Conservation (phyloP, 768 basidiomycete genomes). For the Leccinum sublutescens region DNA sequence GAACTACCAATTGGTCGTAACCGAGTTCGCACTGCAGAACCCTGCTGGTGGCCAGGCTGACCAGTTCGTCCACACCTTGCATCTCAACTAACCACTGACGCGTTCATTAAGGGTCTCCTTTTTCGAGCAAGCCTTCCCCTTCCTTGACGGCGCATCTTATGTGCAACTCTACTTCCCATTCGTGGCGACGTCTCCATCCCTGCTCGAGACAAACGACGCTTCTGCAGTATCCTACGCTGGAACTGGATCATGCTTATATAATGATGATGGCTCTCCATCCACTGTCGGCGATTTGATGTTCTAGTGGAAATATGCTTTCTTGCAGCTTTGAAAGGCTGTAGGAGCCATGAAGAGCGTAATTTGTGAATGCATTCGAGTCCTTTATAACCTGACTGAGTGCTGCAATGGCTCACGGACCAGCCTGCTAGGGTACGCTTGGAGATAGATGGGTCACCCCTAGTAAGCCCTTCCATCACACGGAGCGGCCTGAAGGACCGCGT, state of each 20-base stretch:
- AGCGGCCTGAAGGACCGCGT: no score
- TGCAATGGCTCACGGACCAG: background rate
- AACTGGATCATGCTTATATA: constrained; percentile 33
- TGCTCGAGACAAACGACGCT: constrained; percentile 22
- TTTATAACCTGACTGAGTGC: background rate
- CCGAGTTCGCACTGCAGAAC: constrained; percentile 35
- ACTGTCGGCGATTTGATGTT: constrained; percentile 27
- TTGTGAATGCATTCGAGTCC: background rate
- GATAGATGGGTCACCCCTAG: background rate
- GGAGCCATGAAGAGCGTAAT: background rate
- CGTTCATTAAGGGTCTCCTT: constrained; percentile 22
- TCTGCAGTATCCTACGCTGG: constrained; percentile 18
- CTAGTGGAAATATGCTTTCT: background rate
- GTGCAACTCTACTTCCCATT: constrained; percentile 39
- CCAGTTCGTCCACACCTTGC: constrained; percentile 26
- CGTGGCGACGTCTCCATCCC: constrained; percentile 30
- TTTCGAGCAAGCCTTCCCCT: constrained; percentile 34
- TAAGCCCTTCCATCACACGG: background rate
- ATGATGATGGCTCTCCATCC: constrained; percentile 27
- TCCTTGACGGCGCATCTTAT: constrained; percentile 33
- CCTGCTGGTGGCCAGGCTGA: constrained; percentile 30
- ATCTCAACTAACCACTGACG: background rate
- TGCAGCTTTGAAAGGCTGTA: background rate
- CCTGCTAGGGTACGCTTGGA: background rate
- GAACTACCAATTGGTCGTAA: constrained; percentile 29